Evolutionary conservation across 768 basidiomycete genomes (phyloP).

Genomic region (Infundibulicybe gibba): DNA sequence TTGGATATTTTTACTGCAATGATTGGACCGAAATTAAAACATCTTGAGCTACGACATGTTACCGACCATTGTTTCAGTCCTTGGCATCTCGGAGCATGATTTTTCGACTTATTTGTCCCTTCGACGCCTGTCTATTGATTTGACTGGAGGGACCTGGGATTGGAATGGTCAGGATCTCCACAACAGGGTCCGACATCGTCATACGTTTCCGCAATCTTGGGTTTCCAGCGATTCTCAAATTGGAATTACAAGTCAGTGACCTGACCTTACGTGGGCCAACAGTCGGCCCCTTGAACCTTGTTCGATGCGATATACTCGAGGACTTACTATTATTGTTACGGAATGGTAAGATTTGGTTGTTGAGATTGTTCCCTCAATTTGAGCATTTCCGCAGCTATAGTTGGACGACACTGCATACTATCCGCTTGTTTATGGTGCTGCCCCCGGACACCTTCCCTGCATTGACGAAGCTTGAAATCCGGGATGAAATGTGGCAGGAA

Average conservation of each 20-base stretch:
- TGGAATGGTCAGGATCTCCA: conserved; percentile 12
- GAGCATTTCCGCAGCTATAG: conserved; percentile 2
- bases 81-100: conserved; percentile 1
- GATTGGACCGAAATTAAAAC: conserved; percentile 6
- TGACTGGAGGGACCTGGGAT: conserved; percentile 17
- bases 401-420: conserved; percentile 1
- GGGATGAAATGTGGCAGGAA: conserved; percentile 5
- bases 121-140: conserved; percentile 11
- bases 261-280: conserved; percentile 6
- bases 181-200: conserved; percentile 7
- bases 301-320: conserved; percentile 8
- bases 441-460: conserved; percentile 4
- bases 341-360: conserved; percentile 5
- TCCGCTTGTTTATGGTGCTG: conserved; percentile 8
- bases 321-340: conserved; percentile 9
- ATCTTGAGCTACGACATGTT: conserved; percentile 9
- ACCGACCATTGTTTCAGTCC: conserved; percentile 5
- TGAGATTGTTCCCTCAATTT: not conserved
- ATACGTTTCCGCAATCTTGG: conserved; percentile 11
- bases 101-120: conserved; percentile 8
- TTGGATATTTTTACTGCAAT: conserved; percentile 6
- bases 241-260: conserved; percentile 14
- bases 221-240: conserved; percentile 11
- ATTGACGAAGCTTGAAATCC: conserved; percentile 11
- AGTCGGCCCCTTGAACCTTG: conserved; percentile 11